Conservation (phyloP, 768 basidiomycete genomes). For the Obba rivulosa region DNA sequence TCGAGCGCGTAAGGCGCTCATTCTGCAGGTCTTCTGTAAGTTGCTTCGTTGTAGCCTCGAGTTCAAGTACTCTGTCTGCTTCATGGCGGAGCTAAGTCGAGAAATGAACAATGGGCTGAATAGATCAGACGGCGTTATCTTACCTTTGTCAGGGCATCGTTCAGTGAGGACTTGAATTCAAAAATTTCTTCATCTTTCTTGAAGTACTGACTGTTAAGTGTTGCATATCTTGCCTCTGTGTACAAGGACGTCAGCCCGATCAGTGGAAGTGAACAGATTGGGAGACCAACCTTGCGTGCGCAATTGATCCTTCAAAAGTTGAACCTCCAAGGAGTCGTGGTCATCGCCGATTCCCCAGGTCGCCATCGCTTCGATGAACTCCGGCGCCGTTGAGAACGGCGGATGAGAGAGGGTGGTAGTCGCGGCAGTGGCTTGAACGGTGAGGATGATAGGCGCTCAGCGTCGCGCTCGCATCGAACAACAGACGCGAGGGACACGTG, state of each 20-base stretch:
- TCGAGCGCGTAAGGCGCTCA: slow-evolving; percentile 47
- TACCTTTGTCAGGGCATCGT: slow-evolving; percentile 35
- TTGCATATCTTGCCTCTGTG: slow-evolving; percentile 33
- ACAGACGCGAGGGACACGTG: too few relatives aligned
- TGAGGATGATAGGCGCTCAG: too few relatives aligned
- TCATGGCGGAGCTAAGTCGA: slow-evolving; percentile 49
- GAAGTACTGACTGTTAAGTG: slow-evolving; percentile 27
- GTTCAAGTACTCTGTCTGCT: slow-evolving; percentile 46
- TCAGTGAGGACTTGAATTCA: slow-evolving; percentile 27
- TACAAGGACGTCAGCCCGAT: background rate
- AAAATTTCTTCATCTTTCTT: slow-evolving; percentile 33
- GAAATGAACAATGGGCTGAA: too few relatives aligned
- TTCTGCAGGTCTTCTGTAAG: slow-evolving; percentile 53
- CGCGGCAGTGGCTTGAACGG: too few relatives aligned
- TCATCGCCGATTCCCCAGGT: slow-evolving; percentile 34
- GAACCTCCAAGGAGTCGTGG: slow-evolving; percentile 34
- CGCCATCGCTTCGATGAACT: slow-evolving; percentile 25
- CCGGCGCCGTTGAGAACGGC: too few relatives aligned
- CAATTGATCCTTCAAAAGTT: slow-evolving; percentile 29
- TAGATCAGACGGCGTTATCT: background rate
- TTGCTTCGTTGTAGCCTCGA: slow-evolving; percentile 46
- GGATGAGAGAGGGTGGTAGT: too few relatives aligned
- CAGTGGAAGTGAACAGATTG: background rate
- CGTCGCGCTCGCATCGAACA: too few relatives aligned
- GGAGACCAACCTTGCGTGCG: slow-evolving; percentile 29